Percentiles rank a stretch among this genome's conserved stretches.
Conservation (phyloP, 2,329 filamentous ascomycete species). For the Coleophoma cylindrospora region DNA sequence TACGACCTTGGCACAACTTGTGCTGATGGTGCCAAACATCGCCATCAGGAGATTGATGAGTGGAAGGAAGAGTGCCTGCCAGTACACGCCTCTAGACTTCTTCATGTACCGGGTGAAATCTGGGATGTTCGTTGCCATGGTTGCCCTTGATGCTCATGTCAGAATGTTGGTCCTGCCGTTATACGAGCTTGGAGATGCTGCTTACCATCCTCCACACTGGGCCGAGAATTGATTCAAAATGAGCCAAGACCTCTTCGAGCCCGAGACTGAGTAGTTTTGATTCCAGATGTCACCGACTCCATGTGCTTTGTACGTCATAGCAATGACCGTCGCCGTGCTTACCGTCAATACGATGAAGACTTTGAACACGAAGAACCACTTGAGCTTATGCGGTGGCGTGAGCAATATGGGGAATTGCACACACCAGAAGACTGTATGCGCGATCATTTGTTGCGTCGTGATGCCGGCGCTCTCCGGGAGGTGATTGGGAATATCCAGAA, state of each 20-base stretch:
- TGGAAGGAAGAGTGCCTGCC: conserved; percentile 11
- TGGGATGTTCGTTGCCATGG: conserved; percentile 28
- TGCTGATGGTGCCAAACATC: conserved; percentile 37
- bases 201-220: conserved; percentile 4
- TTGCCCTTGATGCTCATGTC: conserved; percentile 1
- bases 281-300: conserved; percentile 5
- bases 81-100: conserved; percentile 9
- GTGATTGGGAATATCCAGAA: conserved; percentile 41
- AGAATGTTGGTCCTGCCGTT: not conserved
- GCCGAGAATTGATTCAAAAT: conserved; percentile 3
- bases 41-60: conserved; percentile 24
- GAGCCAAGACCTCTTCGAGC: conserved; percentile 3
- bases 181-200: too few relatives aligned
- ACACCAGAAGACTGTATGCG: conserved; percentile 37
- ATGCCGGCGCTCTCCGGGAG: conserved; percentile 41
- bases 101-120: conserved; percentile 35
- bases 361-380: conserved; percentile 45
- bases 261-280: conserved; percentile 1
- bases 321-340: conserved; percentile 2
- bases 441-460: conserved; percentile 46
- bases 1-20: conserved; percentile 45
- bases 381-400: conserved; percentile 38
- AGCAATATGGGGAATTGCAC: conserved; percentile 31
- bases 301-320: conserved; percentile 2
- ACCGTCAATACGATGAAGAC: conserved; percentile 11